These are phyloP conservation scores for Fraxinus quadrangulata DNA, from an alignment of 257 asterid species.

Conservation along the genomic window DNA sequence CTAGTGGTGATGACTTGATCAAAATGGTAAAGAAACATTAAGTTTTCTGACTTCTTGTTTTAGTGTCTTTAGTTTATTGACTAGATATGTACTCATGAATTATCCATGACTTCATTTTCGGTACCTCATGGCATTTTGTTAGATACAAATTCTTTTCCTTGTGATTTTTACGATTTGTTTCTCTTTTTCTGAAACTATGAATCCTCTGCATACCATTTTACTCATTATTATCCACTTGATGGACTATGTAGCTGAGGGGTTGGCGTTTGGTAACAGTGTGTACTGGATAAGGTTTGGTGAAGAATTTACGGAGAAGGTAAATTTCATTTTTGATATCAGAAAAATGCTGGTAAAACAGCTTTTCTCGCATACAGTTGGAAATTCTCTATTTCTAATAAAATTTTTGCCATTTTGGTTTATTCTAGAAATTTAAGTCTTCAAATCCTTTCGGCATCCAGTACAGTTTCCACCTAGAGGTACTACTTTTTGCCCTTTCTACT, in stretches of 20 bases:
- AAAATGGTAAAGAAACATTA: neutral
- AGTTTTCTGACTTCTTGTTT: neutral
- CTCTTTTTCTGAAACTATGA: neutral
- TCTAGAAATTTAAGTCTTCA: constrained; percentile 83
- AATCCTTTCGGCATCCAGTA: constrained; percentile 92
- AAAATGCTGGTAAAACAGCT: neutral
- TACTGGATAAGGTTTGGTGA: constrained; percentile 87
- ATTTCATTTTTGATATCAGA: neutral
- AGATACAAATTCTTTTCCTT: neutral
- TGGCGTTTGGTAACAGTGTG: constrained; percentile 84
- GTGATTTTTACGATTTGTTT: neutral
- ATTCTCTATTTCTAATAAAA: neutral
- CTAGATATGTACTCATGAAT: neutral
- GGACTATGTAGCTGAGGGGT: constrained; percentile 78
- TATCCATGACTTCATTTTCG: neutral
- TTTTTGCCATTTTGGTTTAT: constrained; percentile 23
- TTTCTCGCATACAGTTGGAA: neutral
- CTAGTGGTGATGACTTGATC: neutral
- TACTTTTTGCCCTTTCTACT: neutral
- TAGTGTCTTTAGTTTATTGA: neutral
- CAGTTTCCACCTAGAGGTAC: constrained; percentile 92
- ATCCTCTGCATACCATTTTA: neutral
- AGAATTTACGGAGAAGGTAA: constrained; percentile 75
- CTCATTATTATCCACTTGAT: neutral
- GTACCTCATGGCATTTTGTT: constrained; percentile 3